These are phyloP conservation scores for Kalmanozyma brasiliensis DNA, from an alignment of 1,284 basidiomycete genomes.

Conservation along the genomic window DNA sequence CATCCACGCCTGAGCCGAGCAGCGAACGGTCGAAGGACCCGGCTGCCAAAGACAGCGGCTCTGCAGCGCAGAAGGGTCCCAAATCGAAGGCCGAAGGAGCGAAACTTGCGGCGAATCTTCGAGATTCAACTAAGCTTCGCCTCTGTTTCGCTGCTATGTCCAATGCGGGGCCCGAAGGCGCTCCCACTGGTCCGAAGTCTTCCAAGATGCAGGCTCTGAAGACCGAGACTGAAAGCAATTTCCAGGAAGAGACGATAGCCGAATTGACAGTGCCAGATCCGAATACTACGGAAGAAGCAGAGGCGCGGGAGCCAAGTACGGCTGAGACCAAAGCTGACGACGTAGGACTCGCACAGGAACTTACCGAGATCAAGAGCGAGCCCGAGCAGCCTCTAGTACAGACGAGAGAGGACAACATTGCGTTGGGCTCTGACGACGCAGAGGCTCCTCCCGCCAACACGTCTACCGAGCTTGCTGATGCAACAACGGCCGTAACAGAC, in stretches of 20 bases:
- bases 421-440: background rate
- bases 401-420: background rate
- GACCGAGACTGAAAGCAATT: background rate
- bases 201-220: constrained; percentile 17
- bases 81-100: constrained; percentile 6
- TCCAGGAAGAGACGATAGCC: background rate
- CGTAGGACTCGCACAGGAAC: background rate
- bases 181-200: constrained; percentile 43
- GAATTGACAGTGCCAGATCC: background rate
- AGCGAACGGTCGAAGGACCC: constrained; percentile 4
- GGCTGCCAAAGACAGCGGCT: background rate
- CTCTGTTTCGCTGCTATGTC: constrained; percentile 46
- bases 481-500: background rate
- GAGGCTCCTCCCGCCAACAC: background rate
- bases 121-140: constrained; percentile 44
- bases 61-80: background rate
- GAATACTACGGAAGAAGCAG: background rate
- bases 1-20: constrained; percentile 19
- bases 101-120: constrained; percentile 12
- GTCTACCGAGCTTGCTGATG: background rate
- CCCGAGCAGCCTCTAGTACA: background rate
- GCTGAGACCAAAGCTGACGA: background rate
- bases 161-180: constrained; percentile 43
- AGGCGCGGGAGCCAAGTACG: background rate
- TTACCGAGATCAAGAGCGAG: background rate